Conservation (phyloP, 441 rosid species). For the Breynia disticha region DNA sequence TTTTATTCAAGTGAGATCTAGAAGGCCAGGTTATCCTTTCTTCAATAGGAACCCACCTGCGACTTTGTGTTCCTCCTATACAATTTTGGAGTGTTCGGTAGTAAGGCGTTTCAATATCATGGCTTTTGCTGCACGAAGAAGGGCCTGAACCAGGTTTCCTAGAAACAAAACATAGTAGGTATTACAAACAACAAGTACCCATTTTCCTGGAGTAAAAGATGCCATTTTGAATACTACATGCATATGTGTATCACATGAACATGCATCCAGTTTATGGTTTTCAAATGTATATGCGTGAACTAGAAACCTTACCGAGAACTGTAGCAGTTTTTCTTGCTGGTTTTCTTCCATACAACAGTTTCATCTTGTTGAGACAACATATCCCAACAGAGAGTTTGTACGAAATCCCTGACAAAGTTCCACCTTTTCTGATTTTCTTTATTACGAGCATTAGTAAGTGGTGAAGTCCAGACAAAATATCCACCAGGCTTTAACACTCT, state of each 20-base stretch:
- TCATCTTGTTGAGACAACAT: conserved; percentile 87
- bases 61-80: conserved; percentile 74
- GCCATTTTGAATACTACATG: too few relatives aligned
- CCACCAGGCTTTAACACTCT: conserved; percentile 92
- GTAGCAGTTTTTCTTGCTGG: conserved; percentile 67
- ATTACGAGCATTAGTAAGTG: conserved; percentile 61
- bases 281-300: neutral
- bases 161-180: conserved; percentile 18
- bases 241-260: too few relatives aligned
- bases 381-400: conserved; percentile 83
- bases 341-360: conserved; percentile 95
- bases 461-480: conserved; percentile 91
- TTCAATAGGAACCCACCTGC: conserved; percentile 79
- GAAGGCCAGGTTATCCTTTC: conserved; percentile 72
- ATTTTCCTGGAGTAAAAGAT: conserved; percentile 9
- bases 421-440: conserved; percentile 60
- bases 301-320: conserved; percentile 50
- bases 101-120: conserved; percentile 85
- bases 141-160: conserved; percentile 82
- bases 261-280: too few relatives aligned
- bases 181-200: conserved; percentile 11
- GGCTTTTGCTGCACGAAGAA: conserved; percentile 63
- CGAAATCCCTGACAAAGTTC: conserved; percentile 63
- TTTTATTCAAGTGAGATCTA: conserved; percentile 65
- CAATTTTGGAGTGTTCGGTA: conserved; percentile 81